Percentiles rank a stretch among this genome's conserved stretches.
Conservation (phyloP, 371 early-diverging fungal genomes). For the Mucor sp. region DNA sequence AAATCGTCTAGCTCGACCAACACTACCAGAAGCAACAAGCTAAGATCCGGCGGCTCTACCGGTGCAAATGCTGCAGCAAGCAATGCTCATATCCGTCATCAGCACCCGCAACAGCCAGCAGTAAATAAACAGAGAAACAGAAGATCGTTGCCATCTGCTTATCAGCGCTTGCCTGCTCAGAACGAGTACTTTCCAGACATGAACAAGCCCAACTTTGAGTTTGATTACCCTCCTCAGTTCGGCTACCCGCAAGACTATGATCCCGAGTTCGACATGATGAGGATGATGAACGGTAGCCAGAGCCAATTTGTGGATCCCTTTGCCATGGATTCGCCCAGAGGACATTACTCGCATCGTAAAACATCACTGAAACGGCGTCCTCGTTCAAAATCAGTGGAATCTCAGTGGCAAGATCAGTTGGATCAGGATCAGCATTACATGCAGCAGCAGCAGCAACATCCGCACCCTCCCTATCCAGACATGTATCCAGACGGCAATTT, state of each 20-base stretch:
- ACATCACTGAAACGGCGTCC: not conserved
- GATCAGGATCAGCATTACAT: not conserved
- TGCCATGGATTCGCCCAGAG: not conserved
- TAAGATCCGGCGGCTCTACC: not conserved
- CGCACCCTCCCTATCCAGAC: not conserved
- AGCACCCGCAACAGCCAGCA: not conserved
- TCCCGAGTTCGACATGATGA: not conserved
- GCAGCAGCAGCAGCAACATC: not conserved
- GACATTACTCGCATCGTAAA: not conserved
- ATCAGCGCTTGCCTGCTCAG: not conserved
- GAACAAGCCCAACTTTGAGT: not conserved
- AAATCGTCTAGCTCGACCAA: slow-evolving; percentile 6
- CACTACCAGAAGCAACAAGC: not conserved
- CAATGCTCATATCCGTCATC: not conserved
- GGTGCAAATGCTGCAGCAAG: not conserved
- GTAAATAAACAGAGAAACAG: not conserved
- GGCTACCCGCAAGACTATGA: not conserved
- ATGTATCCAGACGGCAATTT: not conserved
- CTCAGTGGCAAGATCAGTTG: not conserved
- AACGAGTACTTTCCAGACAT: slow-evolving; percentile 1
- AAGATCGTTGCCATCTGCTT: not conserved
- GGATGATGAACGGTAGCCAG: not conserved
- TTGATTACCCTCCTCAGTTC: not conserved
- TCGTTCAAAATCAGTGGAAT: slow-evolving; percentile 18
- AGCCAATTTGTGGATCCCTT: not conserved